These are phyloP conservation scores for Coelastrella sp. DNA, from an alignment of 139 green algal genomes.

Conservation along the genomic window DNA sequence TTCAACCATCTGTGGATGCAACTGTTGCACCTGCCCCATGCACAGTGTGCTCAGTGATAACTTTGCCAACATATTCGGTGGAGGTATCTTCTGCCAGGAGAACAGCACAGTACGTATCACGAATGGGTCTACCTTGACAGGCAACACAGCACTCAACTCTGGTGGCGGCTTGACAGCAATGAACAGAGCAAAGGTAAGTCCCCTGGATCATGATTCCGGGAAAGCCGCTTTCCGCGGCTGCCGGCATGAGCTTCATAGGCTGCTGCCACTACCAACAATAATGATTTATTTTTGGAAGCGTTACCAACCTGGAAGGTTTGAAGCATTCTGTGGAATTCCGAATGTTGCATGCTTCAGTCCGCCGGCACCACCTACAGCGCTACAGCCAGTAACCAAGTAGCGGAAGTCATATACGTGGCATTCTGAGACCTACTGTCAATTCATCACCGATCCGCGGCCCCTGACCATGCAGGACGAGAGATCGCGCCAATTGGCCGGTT, in stretches of 20 bases:
- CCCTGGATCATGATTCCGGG: not conserved
- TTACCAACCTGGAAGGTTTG: too few relatives aligned
- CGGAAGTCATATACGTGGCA: too few relatives aligned
- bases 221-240: not conserved
- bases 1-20: too few relatives aligned
- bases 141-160: not conserved
- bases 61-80: constrained; percentile 17
- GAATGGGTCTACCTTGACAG: not conserved
- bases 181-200: not conserved
- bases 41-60: not conserved
- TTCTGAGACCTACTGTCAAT: too few relatives aligned
- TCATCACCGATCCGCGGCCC: too few relatives aligned
- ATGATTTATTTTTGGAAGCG: too few relatives aligned
- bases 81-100: constrained; percentile 22
- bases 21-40: not conserved
- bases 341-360: too few relatives aligned
- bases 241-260: not conserved
- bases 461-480: too few relatives aligned
- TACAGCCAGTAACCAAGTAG: too few relatives aligned
- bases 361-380: too few relatives aligned
- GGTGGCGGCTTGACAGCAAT: not conserved
- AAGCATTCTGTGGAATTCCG: too few relatives aligned
- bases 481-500: too few relatives aligned
- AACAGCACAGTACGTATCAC: not conserved
- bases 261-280: not conserved